phyloP scores from a whole-genome alignment of 208 protist genomes.

The Herpetomonas samuelpessoai region DNA sequence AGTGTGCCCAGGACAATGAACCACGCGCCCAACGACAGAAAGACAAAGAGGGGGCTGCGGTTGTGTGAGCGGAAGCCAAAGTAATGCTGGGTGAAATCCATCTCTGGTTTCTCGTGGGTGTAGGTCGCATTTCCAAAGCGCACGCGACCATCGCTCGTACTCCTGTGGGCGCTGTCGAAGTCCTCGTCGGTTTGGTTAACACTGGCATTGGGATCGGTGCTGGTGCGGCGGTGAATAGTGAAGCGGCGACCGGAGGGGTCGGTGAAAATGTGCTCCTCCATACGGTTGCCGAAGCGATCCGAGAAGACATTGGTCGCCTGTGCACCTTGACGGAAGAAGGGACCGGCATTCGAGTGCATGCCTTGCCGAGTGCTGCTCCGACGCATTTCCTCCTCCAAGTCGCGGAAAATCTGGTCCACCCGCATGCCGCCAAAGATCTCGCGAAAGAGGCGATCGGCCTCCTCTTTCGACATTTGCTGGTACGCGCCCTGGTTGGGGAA shows the following conservation, averaged over 20 bases:
- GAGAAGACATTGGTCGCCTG: constrained; percentile 46
- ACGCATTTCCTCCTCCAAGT: constrained; percentile 78
- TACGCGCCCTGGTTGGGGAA: constrained; percentile 34
- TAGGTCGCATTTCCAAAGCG: constrained; percentile 57
- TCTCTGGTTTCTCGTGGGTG: constrained; percentile 26
- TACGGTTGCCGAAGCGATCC: constrained; percentile 72
- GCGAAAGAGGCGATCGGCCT: constrained; percentile 80
- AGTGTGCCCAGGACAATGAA: constrained; percentile 55
- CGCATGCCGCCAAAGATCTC: constrained; percentile 86
- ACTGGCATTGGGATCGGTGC: constrained; percentile 65
- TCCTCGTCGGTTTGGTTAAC: constrained; percentile 65
- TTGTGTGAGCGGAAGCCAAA: constrained; percentile 75
- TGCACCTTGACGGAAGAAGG: constrained; percentile 55
- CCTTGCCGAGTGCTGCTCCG: constrained; percentile 22
- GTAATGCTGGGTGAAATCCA: constrained; percentile 65
- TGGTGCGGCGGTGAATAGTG: constrained; percentile 64
- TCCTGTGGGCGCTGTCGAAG: constrained; percentile 37
- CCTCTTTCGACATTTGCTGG: constrained; percentile 85
- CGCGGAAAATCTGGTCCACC: constrained; percentile 83
- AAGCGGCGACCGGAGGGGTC: constrained; percentile 62
- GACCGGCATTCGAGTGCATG: constrained; percentile 9
- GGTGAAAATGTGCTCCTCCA: constrained; percentile 79
- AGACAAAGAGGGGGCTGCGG: constrained; percentile 56
- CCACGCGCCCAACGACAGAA: constrained; percentile 70
- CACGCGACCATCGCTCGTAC: constrained; percentile 47